phyloP scores from a whole-genome alignment of 2,329 filamentous ascomycete species.

The Pestalotiopsis sp. region DNA sequence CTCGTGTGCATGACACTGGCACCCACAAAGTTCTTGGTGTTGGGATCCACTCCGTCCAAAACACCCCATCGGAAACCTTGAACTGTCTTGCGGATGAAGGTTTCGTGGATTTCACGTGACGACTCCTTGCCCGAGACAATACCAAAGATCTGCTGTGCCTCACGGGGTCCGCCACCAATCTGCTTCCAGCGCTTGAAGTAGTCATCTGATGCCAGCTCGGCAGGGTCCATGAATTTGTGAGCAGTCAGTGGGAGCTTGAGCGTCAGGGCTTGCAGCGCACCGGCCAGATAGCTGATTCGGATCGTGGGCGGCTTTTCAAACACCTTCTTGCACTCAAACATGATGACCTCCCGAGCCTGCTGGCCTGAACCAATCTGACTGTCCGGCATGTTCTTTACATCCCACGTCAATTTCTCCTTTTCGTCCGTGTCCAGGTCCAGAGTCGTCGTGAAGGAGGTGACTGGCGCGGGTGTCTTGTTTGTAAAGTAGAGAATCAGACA shows the following conservation, averaged over 20 bases:
- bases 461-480: conserved; percentile 85
- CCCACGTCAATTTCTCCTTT: conserved; percentile 73
- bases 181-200: conserved; percentile 99
- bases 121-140: conserved; percentile 57
- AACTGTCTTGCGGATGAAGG: conserved; percentile 73
- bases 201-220: conserved; percentile 83
- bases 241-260: conserved; percentile 85
- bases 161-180: conserved; percentile 85
- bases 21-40: conserved; percentile 90
- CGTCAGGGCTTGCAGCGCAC: conserved; percentile 89
- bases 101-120: conserved; percentile 67
- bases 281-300: conserved; percentile 90
- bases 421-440: conserved; percentile 77
- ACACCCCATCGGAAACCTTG: conserved; percentile 90
- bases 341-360: conserved; percentile 90
- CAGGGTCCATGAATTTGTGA: conserved; percentile 97
- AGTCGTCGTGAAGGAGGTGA: conserved; percentile 93
- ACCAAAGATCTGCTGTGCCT: conserved; percentile 86
- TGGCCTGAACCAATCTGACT: conserved; percentile 73
- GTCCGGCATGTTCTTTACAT: conserved; percentile 87
- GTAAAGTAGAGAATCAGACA: conserved; percentile 95
- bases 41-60: conserved; percentile 85
- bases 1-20: conserved; percentile 83
- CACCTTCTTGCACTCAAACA: conserved; percentile 84
- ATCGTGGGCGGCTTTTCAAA: conserved; percentile 89